Base-by-base conservation (phyloP, 495 filamentous ascomycete species). In the Durotheca rogersii region DNA sequence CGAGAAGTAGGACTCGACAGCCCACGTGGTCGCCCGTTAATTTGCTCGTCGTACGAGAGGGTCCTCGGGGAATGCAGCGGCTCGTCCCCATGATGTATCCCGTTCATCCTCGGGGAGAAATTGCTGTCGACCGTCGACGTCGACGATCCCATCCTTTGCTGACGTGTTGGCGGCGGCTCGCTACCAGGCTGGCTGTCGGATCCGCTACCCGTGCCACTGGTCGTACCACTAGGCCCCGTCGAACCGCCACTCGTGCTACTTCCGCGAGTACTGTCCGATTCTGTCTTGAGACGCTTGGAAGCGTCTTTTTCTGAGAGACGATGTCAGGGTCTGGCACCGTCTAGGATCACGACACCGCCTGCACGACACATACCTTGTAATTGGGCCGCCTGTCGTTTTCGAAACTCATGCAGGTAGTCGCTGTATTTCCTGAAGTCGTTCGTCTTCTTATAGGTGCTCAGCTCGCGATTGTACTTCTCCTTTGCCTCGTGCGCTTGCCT, bases 361-460 rank as follows among this genome's bases (percentile, higher is more conserved):
- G 11, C 14, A 58, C 62, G 30, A 29, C 4, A 27, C 53, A 23
- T 47, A 76, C 73, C 73, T 75, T 77, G 72, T 15, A 68, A 63
- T 36, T 68, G 72, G 18, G 67, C 69, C 14, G 69, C 68, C 43
- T 86, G 79, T 66, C 84, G 85, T 17, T 77, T 75, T 58, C 84
- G 87, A 69, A 90, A 90, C 3, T 90, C 87, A 10, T 77, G 75
- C 11, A 90, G 71, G 67, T 90, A 90, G 23, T 78, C 64, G 30
- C 67, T 65, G 56, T 89, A 88, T 41, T 79, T 76, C 37, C 64
- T 76, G 63, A 76, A 86, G 33, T 71, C 68, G 40, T 67, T 50
- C 5, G 87, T 90, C 65, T 86, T 86, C 61, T 89, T 89, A 68
- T 90, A 90, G 27, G 84, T 77, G 21, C 74, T 69, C 21, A 89